Evolutionary conservation across 2,329 filamentous ascomycete genomes (phyloP).

Genomic region (Orbilia brochopaga): DNA sequence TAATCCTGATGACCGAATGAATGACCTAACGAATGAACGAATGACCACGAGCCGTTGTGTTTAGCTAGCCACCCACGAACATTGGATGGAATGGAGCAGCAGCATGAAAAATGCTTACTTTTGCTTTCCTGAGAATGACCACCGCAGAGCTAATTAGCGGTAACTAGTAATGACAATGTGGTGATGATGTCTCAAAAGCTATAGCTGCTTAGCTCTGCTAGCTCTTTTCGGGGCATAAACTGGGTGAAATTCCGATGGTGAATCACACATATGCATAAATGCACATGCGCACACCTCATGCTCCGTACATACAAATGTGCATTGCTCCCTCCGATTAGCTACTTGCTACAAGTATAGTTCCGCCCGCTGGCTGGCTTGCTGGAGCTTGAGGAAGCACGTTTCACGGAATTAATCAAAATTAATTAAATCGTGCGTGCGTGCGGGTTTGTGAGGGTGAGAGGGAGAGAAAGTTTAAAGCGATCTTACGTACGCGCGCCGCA

Average conservation of each 20-base stretch:
- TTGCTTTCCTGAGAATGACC: not conserved
- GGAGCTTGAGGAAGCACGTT: too few relatives aligned
- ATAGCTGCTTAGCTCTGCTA: not conserved
- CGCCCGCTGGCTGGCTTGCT: too few relatives aligned
- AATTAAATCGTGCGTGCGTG: too few relatives aligned
- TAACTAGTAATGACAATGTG: too few relatives aligned
- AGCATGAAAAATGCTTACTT: not conserved
- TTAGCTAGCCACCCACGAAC: too few relatives aligned
- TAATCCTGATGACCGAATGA: too few relatives aligned
- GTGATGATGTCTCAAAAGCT: not conserved
- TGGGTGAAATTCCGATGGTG: not conserved
- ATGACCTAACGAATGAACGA: not conserved
- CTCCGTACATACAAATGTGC: constrained; percentile 1
- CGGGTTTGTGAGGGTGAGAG: too few relatives aligned
- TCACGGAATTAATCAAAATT: too few relatives aligned
- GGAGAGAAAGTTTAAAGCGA: too few relatives aligned
- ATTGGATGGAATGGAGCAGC: too few relatives aligned
- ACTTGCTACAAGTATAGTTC: not conserved
- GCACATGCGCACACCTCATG: constrained; percentile 4
- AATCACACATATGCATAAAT: constrained; percentile 6
- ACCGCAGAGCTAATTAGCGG: not conserved
- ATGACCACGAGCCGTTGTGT: not conserved
- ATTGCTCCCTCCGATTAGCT: not conserved
- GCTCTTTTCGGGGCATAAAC: not conserved
- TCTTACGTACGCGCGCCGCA: too few relatives aligned